Evolutionary conservation across 495 filamentous ascomycete species (phyloP), one percentile per base, ranked within the genome.

Genomic region (Rhizodiscina lignyota): DNA sequence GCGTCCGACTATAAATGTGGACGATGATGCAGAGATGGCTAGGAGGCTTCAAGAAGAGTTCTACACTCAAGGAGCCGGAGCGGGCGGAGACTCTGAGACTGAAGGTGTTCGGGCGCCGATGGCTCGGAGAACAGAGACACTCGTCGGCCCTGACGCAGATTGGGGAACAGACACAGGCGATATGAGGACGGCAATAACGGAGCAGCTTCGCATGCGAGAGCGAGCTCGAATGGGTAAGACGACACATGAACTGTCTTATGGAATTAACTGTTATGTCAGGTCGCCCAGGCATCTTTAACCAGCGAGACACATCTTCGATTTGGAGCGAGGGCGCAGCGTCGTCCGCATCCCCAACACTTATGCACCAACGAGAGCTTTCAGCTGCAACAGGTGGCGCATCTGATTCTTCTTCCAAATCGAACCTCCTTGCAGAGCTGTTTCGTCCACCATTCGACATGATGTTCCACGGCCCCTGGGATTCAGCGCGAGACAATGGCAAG

Each of bases 361-460:
- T 13, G 24, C 56, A 60, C 24, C 64, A 63, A 20, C 62, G 66
- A 36, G 61, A 64, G 41, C 62, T 83, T 4, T 55, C 76, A 20
- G 60, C 59, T 33, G 71, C 76, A 4, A 83, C 79, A 0, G 79
- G 73, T 13, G 81, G 81, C 12, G 77, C 78, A 23, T 84, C 80
- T 2, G 72, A 79, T 35, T 39, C 59, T n/a, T 80, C 76, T 0
- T 62, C 64, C 5, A 83, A 83, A 55, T 65, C 72, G 1, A 75
- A 63, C 27, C 66, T 77, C 50, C 68, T 97, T 13, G 83, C 86
- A 3, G 81, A 96, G 49, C 70, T 96, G 53, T 97, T 81, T 55
- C 70, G 85, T 18, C 91, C 89, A 12, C 89, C 89, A 0, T 85
- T 79, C 50, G 80, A 91, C 32, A 59, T 96, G 13, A 94, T 96